Base-by-base conservation (phyloP, 2,329 filamentous ascomycete genomes). In the Lachnellula willkommii region DNA sequence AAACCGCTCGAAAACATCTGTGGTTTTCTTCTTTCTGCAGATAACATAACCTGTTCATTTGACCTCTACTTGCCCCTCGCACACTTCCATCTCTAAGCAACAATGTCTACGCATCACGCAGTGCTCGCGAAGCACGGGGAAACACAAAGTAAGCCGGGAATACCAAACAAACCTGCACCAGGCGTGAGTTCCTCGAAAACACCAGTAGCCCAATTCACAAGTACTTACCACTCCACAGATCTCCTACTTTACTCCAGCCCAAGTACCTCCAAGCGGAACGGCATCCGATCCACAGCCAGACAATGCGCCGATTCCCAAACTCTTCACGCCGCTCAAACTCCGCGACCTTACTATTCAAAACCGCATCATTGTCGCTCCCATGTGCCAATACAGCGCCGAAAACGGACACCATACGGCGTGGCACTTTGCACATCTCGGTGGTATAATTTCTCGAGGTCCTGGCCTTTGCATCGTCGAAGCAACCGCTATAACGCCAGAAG, bases 401-500 rank as follows among this genome's bases (percentile, higher is more conserved):
- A 79, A 87, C 68, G 85, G 92, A 40, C 87, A 93, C 71, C 76
- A 87, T 61, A 92, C 88, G 1, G 80, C 88, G 69, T 96, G 85
- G 81, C 90, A 96, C 71, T 75, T 93, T 50, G 84, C 90, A 15
- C 91, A 95, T 67, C 77, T 93, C 26, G 89, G 90, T 55, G 85
- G 89, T 58, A 91, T 91, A 63, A 80, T 89, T 22, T 78, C 87
- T 56, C 83, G 87, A 54, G 92, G 92, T 12, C 85, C 88, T 0
- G 88, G 83, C 1, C 75, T 95, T 17, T 75, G 87, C 49, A 82
- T 91, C 57, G 77, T 92, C 55, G 92, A 96, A 74, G 90, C 91
- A 26, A 91, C 89, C 0, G 77, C 84, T 35, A 88, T 95, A 0
- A 77, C 82, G 9, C 73, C 89, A 5, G 84, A 92, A 63, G 91